Percentiles rank a stretch among this genome's conserved stretches.
These are phyloP conservation scores for Kregervanrija pseudodelftensis DNA, from an alignment of 805 yeast species.

Conservation along the genomic window DNA sequence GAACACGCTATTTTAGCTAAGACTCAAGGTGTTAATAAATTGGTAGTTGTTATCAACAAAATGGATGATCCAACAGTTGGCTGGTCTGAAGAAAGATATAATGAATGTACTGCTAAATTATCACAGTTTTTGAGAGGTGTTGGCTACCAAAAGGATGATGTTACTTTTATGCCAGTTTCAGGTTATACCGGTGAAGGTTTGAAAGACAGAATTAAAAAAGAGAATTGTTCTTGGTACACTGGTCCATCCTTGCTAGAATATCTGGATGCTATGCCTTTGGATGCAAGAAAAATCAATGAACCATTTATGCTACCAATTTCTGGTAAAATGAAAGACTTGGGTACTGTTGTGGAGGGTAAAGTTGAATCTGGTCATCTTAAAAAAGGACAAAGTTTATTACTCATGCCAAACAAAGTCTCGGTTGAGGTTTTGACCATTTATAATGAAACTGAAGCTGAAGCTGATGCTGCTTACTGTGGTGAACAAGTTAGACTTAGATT, in stretches of 20 bases:
- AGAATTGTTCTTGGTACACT: conserved; percentile 83
- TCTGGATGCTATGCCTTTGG: conserved; percentile 74
- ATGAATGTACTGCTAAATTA: conserved; percentile 86
- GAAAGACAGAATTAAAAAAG: conserved; percentile 70
- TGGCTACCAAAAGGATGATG: conserved; percentile 86
- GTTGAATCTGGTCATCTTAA: conserved; percentile 91
- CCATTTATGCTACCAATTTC: conserved; percentile 97
- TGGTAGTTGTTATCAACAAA: conserved; percentile 91
- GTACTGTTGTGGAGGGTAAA: conserved; percentile 97
- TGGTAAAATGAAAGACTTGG: conserved; percentile 93
- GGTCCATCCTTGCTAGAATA: conserved; percentile 92
- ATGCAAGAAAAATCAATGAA: conserved; percentile 81
- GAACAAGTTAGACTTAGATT: conserved; percentile 93
- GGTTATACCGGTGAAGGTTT: conserved; percentile 97
- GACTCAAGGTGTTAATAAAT: conserved; percentile 95
- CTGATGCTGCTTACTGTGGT: conserved; percentile 85
- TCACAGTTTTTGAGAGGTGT: conserved; percentile 73
- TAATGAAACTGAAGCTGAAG: conserved; percentile 95
- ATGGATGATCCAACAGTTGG: conserved; percentile 97
- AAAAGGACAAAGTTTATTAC: conserved; percentile 64
- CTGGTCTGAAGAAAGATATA: conserved; percentile 95
- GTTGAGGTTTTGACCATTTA: conserved; percentile 84
- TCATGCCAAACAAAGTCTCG: conserved; percentile 86
- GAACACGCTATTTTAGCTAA: conserved; percentile 96
- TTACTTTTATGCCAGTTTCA: conserved; percentile 92